Evolutionary conservation across 257 asterid species (phyloP), one percentile per base, ranked within the genome.

Genomic region (Salvia rosmarinus): DNA sequence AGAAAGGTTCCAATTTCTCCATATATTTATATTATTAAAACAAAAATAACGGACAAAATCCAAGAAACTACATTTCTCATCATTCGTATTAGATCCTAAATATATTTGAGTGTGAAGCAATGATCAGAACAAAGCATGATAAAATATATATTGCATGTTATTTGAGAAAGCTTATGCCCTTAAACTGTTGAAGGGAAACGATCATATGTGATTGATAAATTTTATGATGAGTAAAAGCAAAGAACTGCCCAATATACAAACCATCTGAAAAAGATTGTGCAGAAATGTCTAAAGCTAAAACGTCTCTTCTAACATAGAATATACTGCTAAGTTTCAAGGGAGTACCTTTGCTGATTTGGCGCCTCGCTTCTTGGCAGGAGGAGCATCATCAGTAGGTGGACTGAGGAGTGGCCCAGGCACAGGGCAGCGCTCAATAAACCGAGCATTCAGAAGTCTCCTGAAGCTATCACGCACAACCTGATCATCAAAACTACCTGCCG

Each of bases 401-500:
- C 72, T 79, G 72, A 88, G 84, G 82, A 82, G 79, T 67, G 98
- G 98, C 47, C 82, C 96, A 70, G 96, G 94, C 66, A 83, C 90
- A 19, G 99, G 99, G 65, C 99, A 91, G 9, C 92, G 91, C 78
- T 94, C 99, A 79, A 94, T 78, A 75, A 86, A 89, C 61, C 88
- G 82, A 44, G 90, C 88, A 71, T 62, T 67, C 74, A 87, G 85
- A 78, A 94, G 96, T 78, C 61, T 83, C 40, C 25, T 76, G 82
- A 94, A 86, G 80, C 63, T 82, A 69, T 86, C 91, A 43, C 51
- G 81, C 69, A 82, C 70, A 66, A 35, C 75, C 58, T 76, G 77
- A 73, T 21, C 73, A 65, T 77, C 84, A 75, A 78, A 75, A 77
- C 77, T 76, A 72, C 83, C 98, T 93, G 88, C 71, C 72, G 49